phyloP scores from a whole-genome alignment of 140 eudicot genomes.

The Senecio squalidus region DNA sequence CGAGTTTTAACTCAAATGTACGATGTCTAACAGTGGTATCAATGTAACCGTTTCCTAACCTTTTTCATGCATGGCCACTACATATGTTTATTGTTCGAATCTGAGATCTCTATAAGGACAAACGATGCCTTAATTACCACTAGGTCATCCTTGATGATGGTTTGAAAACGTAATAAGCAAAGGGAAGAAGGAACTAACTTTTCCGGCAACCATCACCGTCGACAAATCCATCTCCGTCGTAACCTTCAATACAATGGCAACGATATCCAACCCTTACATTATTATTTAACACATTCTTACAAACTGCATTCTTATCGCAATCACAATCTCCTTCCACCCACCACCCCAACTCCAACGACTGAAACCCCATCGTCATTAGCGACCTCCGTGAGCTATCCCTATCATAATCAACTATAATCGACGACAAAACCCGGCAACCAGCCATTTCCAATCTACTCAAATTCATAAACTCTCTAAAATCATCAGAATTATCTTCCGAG shows the following conservation, averaged over 20 bases:
- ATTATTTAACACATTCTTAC: slow-evolving; percentile 21
- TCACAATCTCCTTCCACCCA: slow-evolving; percentile 57
- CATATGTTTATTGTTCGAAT: too few relatives aligned
- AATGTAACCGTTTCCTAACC: too few relatives aligned
- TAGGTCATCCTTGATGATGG: too few relatives aligned
- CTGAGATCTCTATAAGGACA: too few relatives aligned
- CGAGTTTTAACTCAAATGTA: too few relatives aligned
- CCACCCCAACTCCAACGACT: slow-evolving; percentile 68
- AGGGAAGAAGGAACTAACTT: slow-evolving; percentile 42
- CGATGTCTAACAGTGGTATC: too few relatives aligned
- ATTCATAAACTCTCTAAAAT: slow-evolving; percentile 20
- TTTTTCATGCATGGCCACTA: too few relatives aligned
- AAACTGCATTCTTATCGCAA: slow-evolving; percentile 38
- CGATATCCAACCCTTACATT: slow-evolving; percentile 33
- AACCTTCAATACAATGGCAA: slow-evolving; percentile 62
- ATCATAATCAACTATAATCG: slow-evolving; percentile 33
- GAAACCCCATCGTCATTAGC: slow-evolving; percentile 40
- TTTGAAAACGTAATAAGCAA: too few relatives aligned
- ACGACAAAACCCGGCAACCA: slow-evolving; percentile 42
- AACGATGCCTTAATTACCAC: too few relatives aligned
- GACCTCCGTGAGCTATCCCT: slow-evolving; percentile 9
- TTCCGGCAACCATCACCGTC: slow-evolving; percentile 58
- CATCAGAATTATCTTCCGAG: slow-evolving; percentile 12
- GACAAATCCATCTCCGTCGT: slow-evolving; percentile 69
- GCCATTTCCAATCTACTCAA: slow-evolving; percentile 3